A percentile compares a stretch with the other conserved stretches of the same genome.
These are phyloP conservation scores for Ogataea dorogensis DNA, from an alignment of 805 yeast species.

Conservation along the genomic window DNA sequence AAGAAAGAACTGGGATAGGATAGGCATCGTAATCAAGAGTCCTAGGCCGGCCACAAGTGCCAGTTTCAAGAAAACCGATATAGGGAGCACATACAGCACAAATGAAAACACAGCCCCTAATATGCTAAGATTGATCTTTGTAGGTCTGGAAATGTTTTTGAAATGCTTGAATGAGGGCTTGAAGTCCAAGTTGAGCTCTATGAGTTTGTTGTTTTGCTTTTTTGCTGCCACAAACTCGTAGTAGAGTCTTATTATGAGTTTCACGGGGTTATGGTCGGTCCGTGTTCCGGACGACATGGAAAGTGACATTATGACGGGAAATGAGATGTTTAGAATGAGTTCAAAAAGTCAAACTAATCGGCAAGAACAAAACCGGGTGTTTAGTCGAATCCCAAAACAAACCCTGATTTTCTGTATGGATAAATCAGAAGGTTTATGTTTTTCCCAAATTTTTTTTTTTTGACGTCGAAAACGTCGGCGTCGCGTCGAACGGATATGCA, in stretches of 20 bases:
- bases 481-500: constrained; percentile 6
- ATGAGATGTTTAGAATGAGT: not conserved
- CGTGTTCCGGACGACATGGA: not conserved
- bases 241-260: constrained; percentile 20
- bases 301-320: constrained; percentile 1
- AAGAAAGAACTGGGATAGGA: constrained; percentile 79
- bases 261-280: constrained; percentile 17
- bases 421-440: constrained; percentile 5
- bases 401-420: too few species aligned
- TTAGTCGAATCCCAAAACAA: too few species aligned
- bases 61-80: constrained; percentile 40
- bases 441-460: constrained; percentile 4
- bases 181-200: constrained; percentile 19
- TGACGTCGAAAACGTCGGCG: constrained; percentile 1
- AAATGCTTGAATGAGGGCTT: constrained; percentile 25
- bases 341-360: not conserved
- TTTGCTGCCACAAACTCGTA: constrained; percentile 20
- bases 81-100: constrained; percentile 59
- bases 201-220: constrained; percentile 21
- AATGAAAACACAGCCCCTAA: constrained; percentile 51
- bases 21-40: constrained; percentile 59
- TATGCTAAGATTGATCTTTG: constrained; percentile 40
- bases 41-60: constrained; percentile 39
- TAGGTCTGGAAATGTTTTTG: constrained; percentile 30
- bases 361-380: too few species aligned